A percentile compares a stretch with the other conserved stretches of the same genome.
These are phyloP conservation scores for Backusella sp. DNA, from an alignment of 192 early-diverging fungal species.

Conservation along the genomic window DNA sequence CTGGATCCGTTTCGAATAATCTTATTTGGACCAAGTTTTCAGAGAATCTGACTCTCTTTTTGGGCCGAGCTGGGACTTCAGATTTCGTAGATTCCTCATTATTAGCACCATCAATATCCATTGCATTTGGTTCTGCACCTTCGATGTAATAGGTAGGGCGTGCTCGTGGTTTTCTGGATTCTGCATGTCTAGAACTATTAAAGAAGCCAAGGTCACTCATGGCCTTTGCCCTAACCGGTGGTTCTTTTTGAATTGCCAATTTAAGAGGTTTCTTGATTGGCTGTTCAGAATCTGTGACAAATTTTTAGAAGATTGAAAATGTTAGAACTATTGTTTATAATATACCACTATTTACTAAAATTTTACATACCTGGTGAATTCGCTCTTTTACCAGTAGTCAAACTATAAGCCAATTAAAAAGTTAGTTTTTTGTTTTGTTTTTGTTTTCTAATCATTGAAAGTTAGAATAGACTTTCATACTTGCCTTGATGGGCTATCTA, in stretches of 20 bases:
- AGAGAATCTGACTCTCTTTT: constrained; percentile 12
- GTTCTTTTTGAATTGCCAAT: constrained; percentile 10
- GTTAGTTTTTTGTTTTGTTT: background rate
- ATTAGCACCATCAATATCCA: background rate
- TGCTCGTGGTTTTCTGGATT: background rate
- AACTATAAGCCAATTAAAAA: background rate
- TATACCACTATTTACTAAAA: background rate
- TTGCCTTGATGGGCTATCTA: background rate
- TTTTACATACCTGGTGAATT: background rate
- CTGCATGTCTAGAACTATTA: background rate
- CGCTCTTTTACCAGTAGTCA: background rate
- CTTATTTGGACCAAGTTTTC: constrained; percentile 14
- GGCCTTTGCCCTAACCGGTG: background rate
- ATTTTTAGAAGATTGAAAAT: background rate
- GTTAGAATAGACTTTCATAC: background rate
- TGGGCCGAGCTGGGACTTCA: background rate
- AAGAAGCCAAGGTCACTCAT: background rate
- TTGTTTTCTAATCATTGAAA: background rate
- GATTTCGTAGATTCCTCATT: background rate
- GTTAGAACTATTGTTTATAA: background rate
- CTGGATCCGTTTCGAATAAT: constrained; percentile 15
- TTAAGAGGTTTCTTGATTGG: background rate
- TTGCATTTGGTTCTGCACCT: background rate
- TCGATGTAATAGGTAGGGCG: background rate
- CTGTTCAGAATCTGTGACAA: background rate